Conservation (phyloP, 805 yeast genomes). For the Pichia deserticola region DNA sequence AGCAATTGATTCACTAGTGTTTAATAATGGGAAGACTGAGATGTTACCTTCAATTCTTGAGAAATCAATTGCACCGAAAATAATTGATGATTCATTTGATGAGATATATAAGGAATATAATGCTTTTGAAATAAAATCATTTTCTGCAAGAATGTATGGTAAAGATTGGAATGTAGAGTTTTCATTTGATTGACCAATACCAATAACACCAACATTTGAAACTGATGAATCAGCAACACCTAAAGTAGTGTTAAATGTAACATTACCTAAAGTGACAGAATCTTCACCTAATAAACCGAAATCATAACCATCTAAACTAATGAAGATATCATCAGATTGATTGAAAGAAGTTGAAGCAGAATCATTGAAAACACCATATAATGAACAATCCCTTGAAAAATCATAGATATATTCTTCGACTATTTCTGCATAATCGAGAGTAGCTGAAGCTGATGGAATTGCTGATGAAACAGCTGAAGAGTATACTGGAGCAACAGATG, state of each 20-base stretch:
- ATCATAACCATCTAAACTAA: not conserved
- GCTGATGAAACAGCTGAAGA: not conserved
- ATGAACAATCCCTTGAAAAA: slow-evolving; percentile 4
- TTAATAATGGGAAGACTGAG: slow-evolving; percentile 11
- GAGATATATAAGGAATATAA: slow-evolving; percentile 9
- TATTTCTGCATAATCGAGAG: not conserved
- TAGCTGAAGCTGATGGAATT: not conserved
- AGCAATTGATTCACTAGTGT: slow-evolving; percentile 10
- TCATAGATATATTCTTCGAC: not conserved
- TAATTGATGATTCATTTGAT: not conserved
- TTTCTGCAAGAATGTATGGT: slow-evolving; percentile 6
- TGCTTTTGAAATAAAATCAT: slow-evolving; percentile 10
- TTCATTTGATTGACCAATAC: slow-evolving; percentile 11
- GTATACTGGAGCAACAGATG: no score
- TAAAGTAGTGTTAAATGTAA: slow-evolving; percentile 6
- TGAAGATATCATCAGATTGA: not conserved
- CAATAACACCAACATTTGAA: slow-evolving; percentile 14
- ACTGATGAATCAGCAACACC: slow-evolving; percentile 11
- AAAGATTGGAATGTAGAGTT: slow-evolving; percentile 10
- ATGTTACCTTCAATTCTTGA: slow-evolving; percentile 1
- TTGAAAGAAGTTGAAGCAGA: slow-evolving; percentile 1
- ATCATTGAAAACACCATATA: slow-evolving; percentile 11
- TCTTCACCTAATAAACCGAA: slow-evolving; percentile 8
- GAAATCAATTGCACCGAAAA: slow-evolving; percentile 14
- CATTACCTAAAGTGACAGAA: slow-evolving; percentile 2